These are phyloP conservation scores for Venturia pyrina DNA, from an alignment of 2,329 filamentous ascomycete species.

Conservation along the genomic window DNA sequence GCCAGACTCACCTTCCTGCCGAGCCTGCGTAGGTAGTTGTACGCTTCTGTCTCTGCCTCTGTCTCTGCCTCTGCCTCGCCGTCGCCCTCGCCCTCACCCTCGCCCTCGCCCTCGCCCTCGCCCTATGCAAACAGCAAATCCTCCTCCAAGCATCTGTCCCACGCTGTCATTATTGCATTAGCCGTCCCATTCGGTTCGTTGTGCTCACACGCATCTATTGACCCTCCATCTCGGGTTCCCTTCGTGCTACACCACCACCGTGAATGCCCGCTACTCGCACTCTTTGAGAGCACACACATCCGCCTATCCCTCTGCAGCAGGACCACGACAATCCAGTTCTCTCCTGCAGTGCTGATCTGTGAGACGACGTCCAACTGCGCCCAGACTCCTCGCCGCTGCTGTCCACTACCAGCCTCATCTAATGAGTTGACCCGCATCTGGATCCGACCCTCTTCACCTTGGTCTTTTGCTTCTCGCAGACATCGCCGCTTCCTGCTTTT, in stretches of 20 bases:
- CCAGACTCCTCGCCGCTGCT: not conserved
- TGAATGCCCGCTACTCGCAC: not conserved
- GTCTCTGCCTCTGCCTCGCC: too few relatives aligned
- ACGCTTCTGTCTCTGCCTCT: not conserved
- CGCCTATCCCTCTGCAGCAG: not conserved
- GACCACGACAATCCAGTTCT: not conserved
- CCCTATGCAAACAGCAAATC: not conserved
- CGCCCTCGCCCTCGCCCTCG: not conserved
- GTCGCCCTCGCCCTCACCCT: not conserved
- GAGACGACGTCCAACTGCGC: not conserved
- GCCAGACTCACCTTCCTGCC: not conserved
- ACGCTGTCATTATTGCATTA: constrained; percentile 1
- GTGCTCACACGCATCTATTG: not conserved
- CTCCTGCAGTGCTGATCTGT: constrained; percentile 2
- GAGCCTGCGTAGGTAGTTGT: not conserved
- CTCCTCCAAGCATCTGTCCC: not conserved
- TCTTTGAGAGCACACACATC: not conserved
- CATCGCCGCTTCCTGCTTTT: not conserved
- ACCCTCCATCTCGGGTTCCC: not conserved
- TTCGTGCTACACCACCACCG: not conserved
- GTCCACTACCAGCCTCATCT: not conserved
- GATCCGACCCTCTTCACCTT: not conserved
- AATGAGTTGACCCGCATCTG: not conserved
- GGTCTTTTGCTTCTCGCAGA: not conserved
- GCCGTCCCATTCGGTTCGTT: constrained; percentile 3